Evolutionary conservation across 1,284 basidiomycete species (phyloP).

Genomic region (Bjerkandera adusta): DNA sequence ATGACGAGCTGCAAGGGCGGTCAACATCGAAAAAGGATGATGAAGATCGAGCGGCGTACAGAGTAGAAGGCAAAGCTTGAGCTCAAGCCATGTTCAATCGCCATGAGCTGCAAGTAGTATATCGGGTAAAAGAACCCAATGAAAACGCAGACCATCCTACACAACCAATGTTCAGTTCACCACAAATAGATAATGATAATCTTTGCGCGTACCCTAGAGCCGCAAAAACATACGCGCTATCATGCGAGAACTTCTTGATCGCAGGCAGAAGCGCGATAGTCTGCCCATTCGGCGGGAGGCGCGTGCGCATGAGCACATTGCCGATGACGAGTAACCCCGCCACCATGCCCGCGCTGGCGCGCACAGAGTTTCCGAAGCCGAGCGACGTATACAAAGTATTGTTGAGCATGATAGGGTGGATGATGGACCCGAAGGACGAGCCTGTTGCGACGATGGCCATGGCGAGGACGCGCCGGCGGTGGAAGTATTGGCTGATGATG

Average conservation of each 20-base stretch:
- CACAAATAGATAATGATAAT: not conserved
- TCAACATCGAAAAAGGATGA: not conserved
- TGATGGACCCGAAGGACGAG: constrained; percentile 45
- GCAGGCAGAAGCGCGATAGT: constrained; percentile 8
- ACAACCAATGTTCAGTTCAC: not conserved
- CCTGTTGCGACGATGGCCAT: constrained; percentile 49
- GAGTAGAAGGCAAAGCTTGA: constrained; percentile 45
- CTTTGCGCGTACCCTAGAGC: constrained; percentile 36
- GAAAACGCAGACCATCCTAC: constrained; percentile 14
- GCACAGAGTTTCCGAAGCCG: constrained; percentile 39
- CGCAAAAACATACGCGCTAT: constrained; percentile 41
- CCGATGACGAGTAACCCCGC: constrained; percentile 37
- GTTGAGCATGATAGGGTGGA: constrained; percentile 51
- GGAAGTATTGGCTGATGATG: constrained; percentile 48
- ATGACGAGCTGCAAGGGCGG: constrained; percentile 30
- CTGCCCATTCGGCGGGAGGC: constrained; percentile 29
- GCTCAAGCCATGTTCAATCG: constrained; percentile 39
- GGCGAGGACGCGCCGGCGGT: constrained; percentile 42
- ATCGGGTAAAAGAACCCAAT: constrained; percentile 30
- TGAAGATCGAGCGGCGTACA: constrained; percentile 31
- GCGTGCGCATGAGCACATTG: constrained; percentile 40
- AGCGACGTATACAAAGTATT: constrained; percentile 24
- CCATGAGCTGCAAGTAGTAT: constrained; percentile 55
- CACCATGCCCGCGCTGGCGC: constrained; percentile 38
- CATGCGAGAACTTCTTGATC: constrained; percentile 30